These are phyloP conservation scores for Didymosphaeria variabile DNA, from an alignment of 2,329 filamentous ascomycete species.

Conservation along the genomic window DNA sequence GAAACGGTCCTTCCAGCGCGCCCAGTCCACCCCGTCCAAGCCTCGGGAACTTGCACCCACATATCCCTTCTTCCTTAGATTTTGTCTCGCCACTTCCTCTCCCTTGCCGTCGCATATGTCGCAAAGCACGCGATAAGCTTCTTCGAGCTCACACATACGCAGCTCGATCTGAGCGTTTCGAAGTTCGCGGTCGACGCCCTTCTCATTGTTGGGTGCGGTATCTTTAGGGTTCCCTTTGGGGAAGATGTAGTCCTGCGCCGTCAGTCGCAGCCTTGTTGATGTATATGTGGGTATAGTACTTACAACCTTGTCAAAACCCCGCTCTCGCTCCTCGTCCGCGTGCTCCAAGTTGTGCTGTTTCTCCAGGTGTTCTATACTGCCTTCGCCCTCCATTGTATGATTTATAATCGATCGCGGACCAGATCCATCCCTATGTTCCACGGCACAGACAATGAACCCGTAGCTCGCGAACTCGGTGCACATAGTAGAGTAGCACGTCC, in stretches of 20 bases:
- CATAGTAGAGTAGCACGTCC: slow-evolving; percentile 69
- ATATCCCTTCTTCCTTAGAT: slow-evolving; percentile 66
- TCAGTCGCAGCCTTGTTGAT: slow-evolving; percentile 21
- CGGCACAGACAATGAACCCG: slow-evolving; percentile 70
- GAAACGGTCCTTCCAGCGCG: slow-evolving; percentile 65
- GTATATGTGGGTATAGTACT: slow-evolving; percentile 5
- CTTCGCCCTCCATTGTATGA: slow-evolving; percentile 52
- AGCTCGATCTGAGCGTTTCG: slow-evolving; percentile 70
- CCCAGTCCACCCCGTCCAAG: slow-evolving; percentile 65
- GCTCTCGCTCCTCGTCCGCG: slow-evolving; percentile 47
- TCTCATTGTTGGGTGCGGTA: slow-evolving; percentile 62
- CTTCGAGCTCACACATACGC: slow-evolving; percentile 70
- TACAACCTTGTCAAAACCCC: slow-evolving; percentile 59
- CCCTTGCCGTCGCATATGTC: slow-evolving; percentile 65
- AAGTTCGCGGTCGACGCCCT: slow-evolving; percentile 68
- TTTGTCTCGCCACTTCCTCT: slow-evolving; percentile 59
- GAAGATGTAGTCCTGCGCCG: slow-evolving; percentile 65
- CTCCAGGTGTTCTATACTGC: slow-evolving; percentile 33
- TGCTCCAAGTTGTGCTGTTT: slow-evolving; percentile 48
- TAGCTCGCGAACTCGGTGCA: slow-evolving; percentile 74
- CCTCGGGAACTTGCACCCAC: slow-evolving; percentile 68
- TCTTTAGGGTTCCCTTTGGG: slow-evolving; percentile 62
- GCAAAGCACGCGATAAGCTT: slow-evolving; percentile 66
- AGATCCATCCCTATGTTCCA: slow-evolving; percentile 73
- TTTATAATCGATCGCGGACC: slow-evolving; percentile 70